These are phyloP conservation scores for Silene conica DNA, from an alignment of 148 eudicot species.

Conservation along the genomic window DNA sequence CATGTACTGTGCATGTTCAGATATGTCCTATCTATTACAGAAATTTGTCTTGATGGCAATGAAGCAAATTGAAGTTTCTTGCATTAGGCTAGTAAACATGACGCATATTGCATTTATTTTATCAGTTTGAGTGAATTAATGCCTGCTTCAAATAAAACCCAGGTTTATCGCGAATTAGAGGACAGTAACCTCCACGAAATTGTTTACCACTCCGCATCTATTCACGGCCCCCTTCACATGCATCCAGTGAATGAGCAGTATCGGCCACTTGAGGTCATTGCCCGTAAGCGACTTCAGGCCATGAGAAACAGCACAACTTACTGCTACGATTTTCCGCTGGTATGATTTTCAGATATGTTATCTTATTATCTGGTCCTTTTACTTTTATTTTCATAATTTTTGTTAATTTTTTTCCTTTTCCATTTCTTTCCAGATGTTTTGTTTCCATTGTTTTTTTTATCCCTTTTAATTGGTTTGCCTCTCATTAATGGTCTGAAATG, in stretches of 20 bases:
- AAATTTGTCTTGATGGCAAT: background rate
- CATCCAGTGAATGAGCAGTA: conserved; percentile 64
- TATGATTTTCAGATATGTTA: conserved; percentile 16
- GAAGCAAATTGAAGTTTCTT: conserved; percentile 4
- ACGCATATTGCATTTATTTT: background rate
- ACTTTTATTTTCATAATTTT: too few relatives aligned
- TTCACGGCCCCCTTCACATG: conserved; percentile 56
- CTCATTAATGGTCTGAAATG: too few relatives aligned
- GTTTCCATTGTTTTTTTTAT: too few relatives aligned
- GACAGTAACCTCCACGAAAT: conserved; percentile 45
- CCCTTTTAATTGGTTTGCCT: too few relatives aligned
- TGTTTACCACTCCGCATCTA: conserved; percentile 62
- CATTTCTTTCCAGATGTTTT: background rate
- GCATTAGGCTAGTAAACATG: background rate
- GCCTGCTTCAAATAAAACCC: conserved; percentile 17
- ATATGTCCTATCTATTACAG: background rate
- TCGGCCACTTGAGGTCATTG: conserved; percentile 66
- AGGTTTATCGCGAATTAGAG: conserved; percentile 90
- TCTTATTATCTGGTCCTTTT: too few relatives aligned
- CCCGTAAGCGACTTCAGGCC: conserved; percentile 81
- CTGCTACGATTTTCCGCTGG: conserved; percentile 97
- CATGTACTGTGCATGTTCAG: too few relatives aligned
- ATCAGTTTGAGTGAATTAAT: conserved; percentile 16
- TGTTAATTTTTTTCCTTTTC: too few relatives aligned
- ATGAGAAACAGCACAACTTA: conserved; percentile 93